phyloP scores from a whole-genome alignment of 2,329 filamentous ascomycete species.

The Furcasterigmium sp. region DNA sequence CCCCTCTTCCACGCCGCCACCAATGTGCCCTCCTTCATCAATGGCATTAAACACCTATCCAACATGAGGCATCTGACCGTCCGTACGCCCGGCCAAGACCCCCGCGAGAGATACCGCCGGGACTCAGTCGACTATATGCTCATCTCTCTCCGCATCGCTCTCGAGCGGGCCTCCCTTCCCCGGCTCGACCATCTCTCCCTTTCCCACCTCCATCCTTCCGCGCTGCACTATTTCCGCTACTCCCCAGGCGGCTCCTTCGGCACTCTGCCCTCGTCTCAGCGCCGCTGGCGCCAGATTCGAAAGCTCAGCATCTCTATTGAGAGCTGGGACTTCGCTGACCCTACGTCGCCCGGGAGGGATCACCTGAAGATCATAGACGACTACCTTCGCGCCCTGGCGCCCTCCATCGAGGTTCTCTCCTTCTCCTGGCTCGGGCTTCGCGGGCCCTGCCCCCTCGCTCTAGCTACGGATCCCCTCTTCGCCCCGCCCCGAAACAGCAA shows the following conservation, averaged over 20 bases:
- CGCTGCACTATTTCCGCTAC: conserved; percentile 73
- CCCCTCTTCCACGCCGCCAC: conserved; percentile 86
- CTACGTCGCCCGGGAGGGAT: conserved; percentile 53
- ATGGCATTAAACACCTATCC: conserved; percentile 62
- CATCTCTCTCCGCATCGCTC: conserved; percentile 77
- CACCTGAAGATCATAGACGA: conserved; percentile 76
- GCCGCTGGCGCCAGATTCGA: conserved; percentile 72
- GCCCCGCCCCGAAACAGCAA: conserved; percentile 44
- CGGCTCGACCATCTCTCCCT: conserved; percentile 67
- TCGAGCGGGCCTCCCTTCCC: conserved; percentile 66
- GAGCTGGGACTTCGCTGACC: conserved; percentile 58
- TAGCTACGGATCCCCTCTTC: conserved; percentile 67
- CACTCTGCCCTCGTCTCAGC: conserved; percentile 63
- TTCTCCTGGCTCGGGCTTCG: conserved; percentile 73
- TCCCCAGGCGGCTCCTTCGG: conserved; percentile 60
- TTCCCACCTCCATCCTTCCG: conserved; percentile 67
- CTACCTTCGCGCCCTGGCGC: conserved; percentile 68
- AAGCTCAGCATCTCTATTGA: conserved; percentile 70
- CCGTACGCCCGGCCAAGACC: conserved; percentile 67
- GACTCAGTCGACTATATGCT: conserved; percentile 83
- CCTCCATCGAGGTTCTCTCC: conserved; percentile 60
- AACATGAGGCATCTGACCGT: conserved; percentile 71
- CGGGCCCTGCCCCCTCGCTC: conserved; percentile 68
- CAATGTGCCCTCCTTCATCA: conserved; percentile 79
- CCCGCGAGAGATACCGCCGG: conserved; percentile 65